Base-by-base conservation (phyloP, 176 grass and related monocot genomes). In the Bolboschoenus planiculmis region DNA sequence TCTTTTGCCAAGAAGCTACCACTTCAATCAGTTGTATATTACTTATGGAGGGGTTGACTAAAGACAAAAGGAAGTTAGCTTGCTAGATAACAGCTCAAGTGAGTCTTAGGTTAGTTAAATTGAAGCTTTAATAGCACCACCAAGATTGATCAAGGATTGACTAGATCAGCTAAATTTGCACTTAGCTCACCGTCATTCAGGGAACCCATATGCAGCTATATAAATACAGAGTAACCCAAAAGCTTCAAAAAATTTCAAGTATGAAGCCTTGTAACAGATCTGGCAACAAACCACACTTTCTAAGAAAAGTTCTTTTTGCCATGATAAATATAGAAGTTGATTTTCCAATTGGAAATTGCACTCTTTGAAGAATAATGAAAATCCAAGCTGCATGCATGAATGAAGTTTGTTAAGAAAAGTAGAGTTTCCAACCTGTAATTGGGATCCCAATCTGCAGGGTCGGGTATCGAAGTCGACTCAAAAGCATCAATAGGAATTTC, bases 391-490 rank as follows among this genome's bases (percentile, higher is more conserved):
- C 26, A 62, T 30, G 27, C 29, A 70, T 70, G 30, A 34, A 42
- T 70, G 20, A 42, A 70, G 40, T 44, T 26, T 73, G 68, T 46
- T 47, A 21, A 73, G 23, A 47, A 73, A 51, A 51, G 44, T 51
- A 86, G 75, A 78, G 55, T 68, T 13, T 37, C 54, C 88, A 88
- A 99, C 97, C 93, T 99, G 82, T 96, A 99, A 83, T 93, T 87
- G 43, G 91, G 93, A 85, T 99, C 97, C 97, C 97, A 99, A 82
- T 96, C 97, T 36, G 87, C 89, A 71, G 93, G 93, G 88, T 95
- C 80, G 79, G 86, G 88, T 82, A 93, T 31, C 23, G 86, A 95
- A 88, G 86, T 90, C 68, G 85, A 93, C 43, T 86, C 83, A 66
- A 86, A 84, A 73, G 80, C 56, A 90, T 93, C 93, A 73, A 56